Percentiles rank a stretch among this genome's conserved stretches.
Evolutionary conservation across 2,329 filamentous ascomycete genomes (phyloP).

Genomic region (Aureobasidium vineae): DNA sequence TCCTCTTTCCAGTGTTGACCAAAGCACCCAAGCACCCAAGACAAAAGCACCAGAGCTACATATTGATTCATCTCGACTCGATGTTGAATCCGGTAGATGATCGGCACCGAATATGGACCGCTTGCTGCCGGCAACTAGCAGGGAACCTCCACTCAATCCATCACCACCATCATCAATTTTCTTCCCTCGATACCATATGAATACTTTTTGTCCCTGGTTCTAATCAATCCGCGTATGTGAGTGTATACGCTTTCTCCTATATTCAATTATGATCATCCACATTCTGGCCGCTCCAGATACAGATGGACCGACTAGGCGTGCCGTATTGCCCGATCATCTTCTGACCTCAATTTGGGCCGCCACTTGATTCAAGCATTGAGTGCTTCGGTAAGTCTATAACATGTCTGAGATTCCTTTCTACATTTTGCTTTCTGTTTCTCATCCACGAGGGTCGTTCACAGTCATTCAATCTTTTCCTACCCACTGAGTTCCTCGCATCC

Average conservation of each 20-base stretch:
- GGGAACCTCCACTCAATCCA: not conserved
- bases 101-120: slow-evolving; percentile 1
- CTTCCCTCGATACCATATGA: not conserved
- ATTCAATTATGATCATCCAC: slow-evolving; percentile 4
- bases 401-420: not conserved
- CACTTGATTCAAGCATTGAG: not conserved
- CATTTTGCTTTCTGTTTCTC: not conserved
- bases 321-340: not conserved
- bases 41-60: too few species aligned
- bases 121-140: not conserved
- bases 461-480: slow-evolving; percentile 14
- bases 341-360: not conserved
- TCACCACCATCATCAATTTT: slow-evolving; percentile 4
- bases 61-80: not conserved
- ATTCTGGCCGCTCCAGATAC: not conserved
- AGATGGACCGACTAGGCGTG: not conserved
- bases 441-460: not conserved
- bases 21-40: not conserved
- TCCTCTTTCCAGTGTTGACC: not conserved
- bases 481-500: not conserved
- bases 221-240: not conserved
- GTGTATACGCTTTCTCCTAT: not conserved
- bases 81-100: not conserved
- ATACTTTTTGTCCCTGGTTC: not conserved
- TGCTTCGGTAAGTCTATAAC: not conserved